Evolutionary conservation across 2,329 filamentous ascomycete species (phyloP).

Genomic region (Whalleya microplaca): DNA sequence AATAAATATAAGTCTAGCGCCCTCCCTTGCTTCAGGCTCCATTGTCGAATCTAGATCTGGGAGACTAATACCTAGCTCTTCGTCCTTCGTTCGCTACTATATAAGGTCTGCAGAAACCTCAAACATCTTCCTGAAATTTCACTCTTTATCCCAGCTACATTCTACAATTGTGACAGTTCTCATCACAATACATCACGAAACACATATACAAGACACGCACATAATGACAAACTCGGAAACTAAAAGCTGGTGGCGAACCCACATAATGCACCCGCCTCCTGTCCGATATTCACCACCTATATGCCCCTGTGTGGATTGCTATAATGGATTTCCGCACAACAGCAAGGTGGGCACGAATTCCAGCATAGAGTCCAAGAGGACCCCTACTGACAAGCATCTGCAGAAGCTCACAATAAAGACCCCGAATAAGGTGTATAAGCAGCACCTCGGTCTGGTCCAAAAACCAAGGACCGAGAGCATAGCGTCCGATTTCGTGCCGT

Average conservation of each 20-base stretch:
- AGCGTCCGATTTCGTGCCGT: conserved; percentile 33
- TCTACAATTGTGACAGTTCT: neutral
- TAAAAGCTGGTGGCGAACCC: conserved; percentile 31
- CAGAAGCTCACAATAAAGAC: conserved; percentile 6
- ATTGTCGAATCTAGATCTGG: neutral
- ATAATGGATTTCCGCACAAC: conserved; percentile 27
- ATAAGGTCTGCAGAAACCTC: neutral
- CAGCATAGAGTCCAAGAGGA: conserved; percentile 7
- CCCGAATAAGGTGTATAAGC: conserved; percentile 14
- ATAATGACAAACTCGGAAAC: conserved; percentile 27
- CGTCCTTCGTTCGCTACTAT: neutral
- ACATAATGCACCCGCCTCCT: conserved; percentile 26
- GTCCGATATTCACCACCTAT: conserved; percentile 22
- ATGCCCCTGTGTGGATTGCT: conserved; percentile 34
- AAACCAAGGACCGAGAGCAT: conserved; percentile 29
- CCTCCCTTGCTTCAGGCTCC: neutral
- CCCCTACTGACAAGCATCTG: neutral
- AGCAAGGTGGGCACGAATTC: conserved; percentile 23
- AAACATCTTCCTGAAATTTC: neutral
- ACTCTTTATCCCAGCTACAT: neutral
- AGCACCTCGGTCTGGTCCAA: conserved; percentile 6
- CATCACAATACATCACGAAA: neutral
- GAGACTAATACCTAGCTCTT: neutral
- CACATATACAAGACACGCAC: neutral
- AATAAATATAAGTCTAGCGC: neutral